Evolutionary conservation across 176 grass and related monocot species (phyloP), one percentile per base, ranked within the genome.

Genomic region (Themeda triandra): DNA sequence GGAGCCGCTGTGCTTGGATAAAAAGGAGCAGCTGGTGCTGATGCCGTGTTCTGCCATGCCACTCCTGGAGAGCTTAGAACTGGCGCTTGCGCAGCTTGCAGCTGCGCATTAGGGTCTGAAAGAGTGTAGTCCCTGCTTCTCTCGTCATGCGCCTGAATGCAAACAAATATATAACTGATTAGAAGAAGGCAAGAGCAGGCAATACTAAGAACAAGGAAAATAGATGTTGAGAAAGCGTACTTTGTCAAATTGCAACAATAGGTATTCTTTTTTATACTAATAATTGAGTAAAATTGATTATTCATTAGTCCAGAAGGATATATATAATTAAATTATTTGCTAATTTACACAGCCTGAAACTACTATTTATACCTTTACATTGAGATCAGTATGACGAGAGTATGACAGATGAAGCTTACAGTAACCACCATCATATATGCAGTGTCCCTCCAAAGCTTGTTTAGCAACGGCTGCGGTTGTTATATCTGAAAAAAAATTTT

Each of bases 341-440:
- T 73, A 80, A 87, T 87, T 85, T 77, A 85, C 35, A 87, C 23
- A 81, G 49, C 86, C 84, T 77, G 78, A 91, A 87, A 91, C 79
- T 87, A 88, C 73, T 86, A 83, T 86, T 80, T 92, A 94, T 99
- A 99, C 96, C 96, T 99, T 99, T 84, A 96, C 96, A 94, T 88
- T 94, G 86, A 99, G 96, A 99, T 99, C 93, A 96, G 91, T 96
- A 99, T 99, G 96, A 96, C 88, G 93, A 96, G 96, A 99, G 88
- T 99, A 99, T 95, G 96, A 90, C 96, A 96, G 91, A 92, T 96
- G 96, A 92, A 99, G 96, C 93, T 99, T 99, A 99, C 96, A 99
- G 79, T 94, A 99, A 92, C 96, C 93, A 89, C 96, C 96, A 87
- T 90, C 89, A 94, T 99, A 99, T 66, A 99, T 99, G 93, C 96